Percentiles rank a stretch among this genome's conserved stretches.
Conservation (phyloP, 2,329 filamentous ascomycete species). For the Dactylonectria estremocensis region DNA sequence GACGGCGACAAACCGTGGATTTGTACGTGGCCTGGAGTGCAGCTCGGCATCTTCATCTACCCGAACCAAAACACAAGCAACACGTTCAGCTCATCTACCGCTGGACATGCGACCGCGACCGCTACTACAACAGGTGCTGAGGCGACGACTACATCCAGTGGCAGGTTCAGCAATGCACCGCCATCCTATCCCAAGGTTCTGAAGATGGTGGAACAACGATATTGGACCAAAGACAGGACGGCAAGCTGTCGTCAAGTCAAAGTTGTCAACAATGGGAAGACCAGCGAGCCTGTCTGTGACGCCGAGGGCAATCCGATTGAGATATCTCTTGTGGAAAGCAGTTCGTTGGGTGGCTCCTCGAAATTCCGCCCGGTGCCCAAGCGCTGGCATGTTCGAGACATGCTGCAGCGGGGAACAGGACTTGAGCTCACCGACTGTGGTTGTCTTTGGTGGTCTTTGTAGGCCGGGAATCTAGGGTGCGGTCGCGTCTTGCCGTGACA, state of each 20-base stretch:
- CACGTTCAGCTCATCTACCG: slow-evolving; percentile 35
- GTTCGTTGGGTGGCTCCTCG: neutral
- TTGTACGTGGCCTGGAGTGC: slow-evolving; percentile 70
- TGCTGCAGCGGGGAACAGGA: slow-evolving; percentile 34
- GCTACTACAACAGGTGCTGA: slow-evolving; percentile 33
- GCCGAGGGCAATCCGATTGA: slow-evolving; percentile 58
- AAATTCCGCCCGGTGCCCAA: slow-evolving; percentile 24
- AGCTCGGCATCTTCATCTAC: slow-evolving; percentile 72
- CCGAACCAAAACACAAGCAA: slow-evolving; percentile 65
- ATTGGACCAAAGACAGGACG: slow-evolving; percentile 50
- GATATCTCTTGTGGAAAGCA: slow-evolving; percentile 60
- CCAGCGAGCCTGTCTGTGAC: slow-evolving; percentile 55
- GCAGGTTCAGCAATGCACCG: slow-evolving; percentile 13
- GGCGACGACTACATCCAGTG: slow-evolving; percentile 29
- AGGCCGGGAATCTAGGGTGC: slow-evolving; percentile 10
- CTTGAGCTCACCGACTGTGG: slow-evolving; percentile 65
- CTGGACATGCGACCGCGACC: slow-evolving; percentile 26
- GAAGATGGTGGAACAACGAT: slow-evolving; percentile 70
- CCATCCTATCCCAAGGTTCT: slow-evolving; percentile 66
- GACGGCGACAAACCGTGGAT: slow-evolving; percentile 71
- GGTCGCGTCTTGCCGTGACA: slow-evolving; percentile 2
- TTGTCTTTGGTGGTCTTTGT: slow-evolving; percentile 69
- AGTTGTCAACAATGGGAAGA: slow-evolving; percentile 57
- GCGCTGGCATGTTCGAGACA: slow-evolving; percentile 29
- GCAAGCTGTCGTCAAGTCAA: slow-evolving; percentile 66